These are phyloP conservation scores for Zygoascus ofunaensis DNA, from an alignment of 805 yeast species.

Conservation along the genomic window DNA sequence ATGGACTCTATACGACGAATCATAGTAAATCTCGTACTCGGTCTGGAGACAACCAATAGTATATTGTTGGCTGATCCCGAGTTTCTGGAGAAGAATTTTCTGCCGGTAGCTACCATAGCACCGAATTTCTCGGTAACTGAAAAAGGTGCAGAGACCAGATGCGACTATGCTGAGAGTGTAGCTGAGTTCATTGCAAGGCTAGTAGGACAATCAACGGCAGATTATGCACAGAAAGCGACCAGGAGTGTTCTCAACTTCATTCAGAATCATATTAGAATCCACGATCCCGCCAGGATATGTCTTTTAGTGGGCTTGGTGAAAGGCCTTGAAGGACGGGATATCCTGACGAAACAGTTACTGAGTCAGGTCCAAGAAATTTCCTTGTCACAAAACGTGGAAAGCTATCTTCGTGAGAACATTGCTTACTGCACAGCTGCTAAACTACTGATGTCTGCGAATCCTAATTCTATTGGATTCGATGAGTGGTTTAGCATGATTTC, in stretches of 20 bases:
- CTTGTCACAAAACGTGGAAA: slow-evolving; percentile 10
- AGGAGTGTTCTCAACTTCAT: slow-evolving; percentile 37
- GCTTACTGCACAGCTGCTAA: neutral
- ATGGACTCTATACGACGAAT: slow-evolving; percentile 70
- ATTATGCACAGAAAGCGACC: slow-evolving; percentile 25
- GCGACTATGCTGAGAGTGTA: slow-evolving; percentile 52
- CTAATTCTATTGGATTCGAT: neutral
- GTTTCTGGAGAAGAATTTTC: slow-evolving; percentile 20
- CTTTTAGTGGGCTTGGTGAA: slow-evolving; percentile 45
- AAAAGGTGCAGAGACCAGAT: slow-evolving; percentile 23
- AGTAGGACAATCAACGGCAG: slow-evolving; percentile 24
- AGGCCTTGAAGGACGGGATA: slow-evolving; percentile 35
- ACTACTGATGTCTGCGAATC: slow-evolving; percentile 11
- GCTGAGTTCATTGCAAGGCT: slow-evolving; percentile 37
- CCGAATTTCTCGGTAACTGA: slow-evolving; percentile 43
- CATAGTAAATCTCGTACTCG: slow-evolving; percentile 46
- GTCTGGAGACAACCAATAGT: slow-evolving; percentile 35
- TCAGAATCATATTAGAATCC: slow-evolving; percentile 40
- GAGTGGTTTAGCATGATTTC: neutral
- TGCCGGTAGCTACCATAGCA: slow-evolving; percentile 58
- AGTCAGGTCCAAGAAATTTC: slow-evolving; percentile 1
- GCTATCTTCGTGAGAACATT: slow-evolving; percentile 11
- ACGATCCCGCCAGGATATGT: slow-evolving; percentile 64
- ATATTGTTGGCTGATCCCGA: slow-evolving; percentile 30
- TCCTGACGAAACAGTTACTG: slow-evolving; percentile 25